These are phyloP conservation scores for Ogataea ganodermae DNA, from an alignment of 805 yeast species.

Conservation along the genomic window DNA sequence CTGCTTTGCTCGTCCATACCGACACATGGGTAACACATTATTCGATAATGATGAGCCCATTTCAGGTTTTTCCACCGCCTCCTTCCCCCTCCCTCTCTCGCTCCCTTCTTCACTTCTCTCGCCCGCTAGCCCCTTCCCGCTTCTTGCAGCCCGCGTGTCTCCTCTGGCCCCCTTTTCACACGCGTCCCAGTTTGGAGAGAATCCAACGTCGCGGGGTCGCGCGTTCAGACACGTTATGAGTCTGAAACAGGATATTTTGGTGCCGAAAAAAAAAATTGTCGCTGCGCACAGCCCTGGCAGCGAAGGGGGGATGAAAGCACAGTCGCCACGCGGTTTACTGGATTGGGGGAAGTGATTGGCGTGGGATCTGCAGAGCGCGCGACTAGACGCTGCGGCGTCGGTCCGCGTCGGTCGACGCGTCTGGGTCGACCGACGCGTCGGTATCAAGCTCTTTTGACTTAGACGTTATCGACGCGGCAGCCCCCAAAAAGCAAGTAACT, in stretches of 20 bases:
- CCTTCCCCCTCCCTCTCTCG: no score
- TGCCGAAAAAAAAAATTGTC: background rate
- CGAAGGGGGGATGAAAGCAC: background rate
- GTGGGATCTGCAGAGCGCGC: background rate
- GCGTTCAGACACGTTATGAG: background rate
- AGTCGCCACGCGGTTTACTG: background rate
- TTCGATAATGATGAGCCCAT: background rate
- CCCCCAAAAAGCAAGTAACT: background rate
- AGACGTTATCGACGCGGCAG: no score
- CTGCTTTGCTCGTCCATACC: no score
- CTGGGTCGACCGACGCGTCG: background rate
- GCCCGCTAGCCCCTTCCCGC: no score
- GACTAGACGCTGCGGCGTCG: no score
- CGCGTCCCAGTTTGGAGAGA: background rate
- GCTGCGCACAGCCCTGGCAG: background rate
- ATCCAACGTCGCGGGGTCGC: background rate
- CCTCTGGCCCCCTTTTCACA: background rate
- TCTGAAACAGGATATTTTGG: background rate
- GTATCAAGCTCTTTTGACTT: no score
- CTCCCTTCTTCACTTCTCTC: no score
- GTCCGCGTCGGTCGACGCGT: background rate
- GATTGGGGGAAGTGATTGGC: constrained; percentile 1
- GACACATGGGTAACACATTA: background rate
- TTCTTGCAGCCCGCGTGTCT: no score
- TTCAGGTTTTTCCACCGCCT: background rate